phyloP scores from a whole-genome alignment of 257 asterid genomes.

The Lycium barbarum region DNA sequence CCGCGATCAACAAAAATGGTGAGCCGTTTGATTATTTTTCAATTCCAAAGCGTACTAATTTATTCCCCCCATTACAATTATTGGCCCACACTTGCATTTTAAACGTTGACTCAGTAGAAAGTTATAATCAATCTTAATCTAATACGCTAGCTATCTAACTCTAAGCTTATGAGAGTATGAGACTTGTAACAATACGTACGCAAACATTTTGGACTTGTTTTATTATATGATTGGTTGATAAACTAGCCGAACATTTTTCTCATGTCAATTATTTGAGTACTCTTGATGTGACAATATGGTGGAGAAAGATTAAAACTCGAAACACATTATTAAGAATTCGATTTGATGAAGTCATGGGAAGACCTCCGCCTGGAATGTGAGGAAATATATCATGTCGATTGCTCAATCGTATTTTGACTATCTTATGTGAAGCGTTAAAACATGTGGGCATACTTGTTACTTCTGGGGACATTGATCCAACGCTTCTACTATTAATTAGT shows the following conservation, averaged over 20 bases:
- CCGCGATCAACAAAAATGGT: conserved; percentile 14
- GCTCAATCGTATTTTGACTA: no score
- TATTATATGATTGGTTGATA: neutral
- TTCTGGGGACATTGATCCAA: no score
- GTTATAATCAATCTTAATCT: neutral
- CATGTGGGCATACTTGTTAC: no score
- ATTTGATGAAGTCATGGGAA: no score
- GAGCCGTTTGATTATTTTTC: neutral
- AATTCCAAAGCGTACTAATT: conserved; percentile 22
- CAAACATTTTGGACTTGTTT: neutral
- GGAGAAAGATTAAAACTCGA: no score
- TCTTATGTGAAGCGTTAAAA: no score
- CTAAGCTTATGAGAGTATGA: neutral
- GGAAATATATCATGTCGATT: no score
- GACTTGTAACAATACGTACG: neutral
- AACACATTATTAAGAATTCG: no score
- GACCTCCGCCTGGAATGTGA: no score
- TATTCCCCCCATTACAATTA: neutral
- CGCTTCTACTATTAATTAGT: no score
- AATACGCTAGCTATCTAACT: conserved; percentile 24
- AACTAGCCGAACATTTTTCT: neutral
- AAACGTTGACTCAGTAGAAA: neutral
- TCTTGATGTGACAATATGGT: neutral
- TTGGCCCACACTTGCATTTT: conserved; percentile 4
- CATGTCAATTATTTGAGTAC: neutral